Evolutionary conservation across 2,329 filamentous ascomycete species (phyloP), one percentile per base, ranked within the genome.

Genomic region (Nemania sp.): DNA sequence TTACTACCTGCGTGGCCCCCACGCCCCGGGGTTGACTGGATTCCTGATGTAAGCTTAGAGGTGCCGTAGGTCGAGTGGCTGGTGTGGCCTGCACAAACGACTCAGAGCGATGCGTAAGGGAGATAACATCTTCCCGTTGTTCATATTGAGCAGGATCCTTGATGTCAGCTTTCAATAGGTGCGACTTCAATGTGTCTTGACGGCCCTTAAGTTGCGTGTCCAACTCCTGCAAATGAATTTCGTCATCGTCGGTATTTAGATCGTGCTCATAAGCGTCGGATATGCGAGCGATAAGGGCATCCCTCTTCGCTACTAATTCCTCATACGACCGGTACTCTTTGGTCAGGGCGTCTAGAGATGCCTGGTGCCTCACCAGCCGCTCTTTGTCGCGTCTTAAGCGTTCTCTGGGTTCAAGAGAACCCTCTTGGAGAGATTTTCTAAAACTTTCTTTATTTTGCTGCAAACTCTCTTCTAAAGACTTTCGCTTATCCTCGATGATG

Each of bases 301-400:
- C 76, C 39, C 74, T 74, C 56, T 77, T 74, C 14, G 68, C 67
- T 34, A 69, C 69, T 11, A 83, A 66, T 2, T 69, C 63, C 39
- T 70, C 69, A 53, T 78, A 79, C 2, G 70, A 68, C 19, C 73
- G 70, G 51, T 78, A 67, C n/a, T 77, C 73, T 7, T 62, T 67
- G 14, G 68, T 64, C 3, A 82, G 66, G 9, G 68, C 63, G 26
- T 75, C 69, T 17, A 83, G 61, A 12, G 72, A 71, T 42, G 74
- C 71, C 54, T 78, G 75, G 54, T 81, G 77, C 36, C 70, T 73
- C 47, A 75, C 60, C 11, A 84, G 62, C 14, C 66, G 69, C 57
- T 78, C 75, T 59, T 79, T 82, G 39, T 80, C 78, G 33, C 67
- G 68, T 57, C 81, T 81, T 43, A 83, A 72, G 24, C 71, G 71